These are phyloP conservation scores for Microascus cirrosus DNA, from an alignment of 2,329 filamentous ascomycete species.

Conservation along the genomic window DNA sequence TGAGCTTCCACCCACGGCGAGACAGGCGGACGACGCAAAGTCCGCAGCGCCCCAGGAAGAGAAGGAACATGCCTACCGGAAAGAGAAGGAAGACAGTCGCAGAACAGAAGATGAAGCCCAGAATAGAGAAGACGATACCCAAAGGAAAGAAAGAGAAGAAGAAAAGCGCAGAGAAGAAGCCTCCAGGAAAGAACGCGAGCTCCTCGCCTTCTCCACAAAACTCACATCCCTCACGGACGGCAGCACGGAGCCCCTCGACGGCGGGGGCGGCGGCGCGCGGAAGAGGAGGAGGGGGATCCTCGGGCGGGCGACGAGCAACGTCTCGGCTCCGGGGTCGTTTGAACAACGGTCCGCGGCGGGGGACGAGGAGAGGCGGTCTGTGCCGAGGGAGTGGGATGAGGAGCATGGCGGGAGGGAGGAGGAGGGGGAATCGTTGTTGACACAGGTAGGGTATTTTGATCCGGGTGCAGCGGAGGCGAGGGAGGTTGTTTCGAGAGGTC, in stretches of 20 bases:
- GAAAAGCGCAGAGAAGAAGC: conserved; percentile 17
- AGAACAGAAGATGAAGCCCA: conserved; percentile 16
- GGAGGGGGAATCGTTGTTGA: conserved; percentile 26
- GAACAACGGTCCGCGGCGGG: neutral
- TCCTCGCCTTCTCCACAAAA: conserved; percentile 24
- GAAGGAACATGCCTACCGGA: conserved; percentile 9
- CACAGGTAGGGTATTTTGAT: conserved; percentile 43
- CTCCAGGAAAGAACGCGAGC: conserved; percentile 16
- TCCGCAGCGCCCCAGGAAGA: conserved; percentile 10
- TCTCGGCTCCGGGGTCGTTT: conserved; percentile 16
- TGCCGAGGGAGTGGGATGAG: neutral
- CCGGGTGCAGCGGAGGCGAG: conserved; percentile 24
- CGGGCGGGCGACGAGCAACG: conserved; percentile 47
- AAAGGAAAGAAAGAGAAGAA: conserved; percentile 11
- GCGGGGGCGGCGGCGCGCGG: conserved; percentile 9
- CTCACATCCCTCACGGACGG: conserved; percentile 25
- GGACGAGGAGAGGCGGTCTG: conserved; percentile 5
- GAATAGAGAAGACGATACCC: conserved; percentile 2
- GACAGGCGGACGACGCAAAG: conserved; percentile 7
- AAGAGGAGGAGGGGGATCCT: conserved; percentile 37
- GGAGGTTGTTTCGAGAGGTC: neutral
- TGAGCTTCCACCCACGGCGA: neutral
- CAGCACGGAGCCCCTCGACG: conserved; percentile 8
- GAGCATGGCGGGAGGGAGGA: conserved; percentile 10
- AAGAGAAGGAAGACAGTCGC: conserved; percentile 13